Conservation (phyloP, 345 rosid genomes). For the Syzygium jambos region DNA sequence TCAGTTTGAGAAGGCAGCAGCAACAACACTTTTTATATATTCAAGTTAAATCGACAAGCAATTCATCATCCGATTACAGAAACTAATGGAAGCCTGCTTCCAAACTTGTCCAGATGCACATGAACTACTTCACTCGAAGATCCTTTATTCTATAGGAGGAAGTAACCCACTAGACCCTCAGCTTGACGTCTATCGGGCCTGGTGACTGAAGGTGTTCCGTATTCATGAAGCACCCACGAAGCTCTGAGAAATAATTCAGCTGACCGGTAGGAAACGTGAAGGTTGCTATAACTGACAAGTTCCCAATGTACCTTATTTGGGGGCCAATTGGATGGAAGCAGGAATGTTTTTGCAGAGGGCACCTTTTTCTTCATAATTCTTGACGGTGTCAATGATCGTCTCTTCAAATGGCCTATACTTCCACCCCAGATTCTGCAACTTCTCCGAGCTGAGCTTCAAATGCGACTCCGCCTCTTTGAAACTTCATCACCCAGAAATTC, state of each 20-base stretch:
- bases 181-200: background rate
- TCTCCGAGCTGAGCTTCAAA: constrained; percentile 19
- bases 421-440: constrained; percentile 41
- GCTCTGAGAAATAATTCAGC: background rate
- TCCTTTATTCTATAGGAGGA: background rate
- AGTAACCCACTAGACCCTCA: background rate
- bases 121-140: background rate
- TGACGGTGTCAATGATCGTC: constrained; percentile 29
- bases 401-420: constrained; percentile 33
- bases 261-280: background rate
- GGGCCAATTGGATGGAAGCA: background rate
- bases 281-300: background rate
- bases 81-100: background rate
- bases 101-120: background rate
- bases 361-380: background rate
- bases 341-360: background rate
- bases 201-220: background rate
- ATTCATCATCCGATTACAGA: background rate
- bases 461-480: constrained; percentile 1
- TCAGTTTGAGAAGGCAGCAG: background rate
- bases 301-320: background rate
- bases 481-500: constrained; percentile 3
- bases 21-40: background rate
- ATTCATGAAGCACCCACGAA: background rate
- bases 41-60: background rate